Evolutionary conservation across 768 basidiomycete genomes (phyloP).

Genomic region (Calocera viscosa): DNA sequence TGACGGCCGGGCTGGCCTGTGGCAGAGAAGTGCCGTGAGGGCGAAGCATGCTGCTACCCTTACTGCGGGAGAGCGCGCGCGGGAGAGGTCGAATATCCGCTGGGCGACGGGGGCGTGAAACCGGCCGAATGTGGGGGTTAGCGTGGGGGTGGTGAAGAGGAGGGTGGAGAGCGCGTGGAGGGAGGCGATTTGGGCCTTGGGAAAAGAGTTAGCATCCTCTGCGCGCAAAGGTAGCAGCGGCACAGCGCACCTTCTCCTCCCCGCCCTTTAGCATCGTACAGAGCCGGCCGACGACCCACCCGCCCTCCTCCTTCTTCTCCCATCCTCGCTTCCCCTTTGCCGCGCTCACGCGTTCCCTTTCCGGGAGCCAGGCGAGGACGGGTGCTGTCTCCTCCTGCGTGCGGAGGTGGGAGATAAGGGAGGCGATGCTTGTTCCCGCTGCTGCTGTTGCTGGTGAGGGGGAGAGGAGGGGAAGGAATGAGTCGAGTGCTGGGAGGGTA

Average conservation of each 20-base stretch:
- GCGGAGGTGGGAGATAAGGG: not conserved
- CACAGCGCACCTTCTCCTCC: slow-evolving; percentile 40
- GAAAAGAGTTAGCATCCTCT: slow-evolving; percentile 42
- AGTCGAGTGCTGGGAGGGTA: slow-evolving; percentile 46
- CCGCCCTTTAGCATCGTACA: slow-evolving; percentile 36
- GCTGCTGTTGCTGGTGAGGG: slow-evolving; percentile 22
- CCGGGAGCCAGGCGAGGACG: slow-evolving; percentile 53
- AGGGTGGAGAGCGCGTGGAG: not conserved
- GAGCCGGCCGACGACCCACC: slow-evolving; percentile 48
- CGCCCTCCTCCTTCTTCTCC: slow-evolving; percentile 52
- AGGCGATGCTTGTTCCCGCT: not conserved
- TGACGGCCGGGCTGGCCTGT: not conserved
- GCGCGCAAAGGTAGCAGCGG: slow-evolving; percentile 29
- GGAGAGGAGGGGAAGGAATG: slow-evolving; percentile 53
- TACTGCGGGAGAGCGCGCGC: not conserved
- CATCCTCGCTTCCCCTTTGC: slow-evolving; percentile 53
- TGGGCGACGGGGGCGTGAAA: slow-evolving; percentile 1
- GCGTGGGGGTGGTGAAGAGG: not conserved
- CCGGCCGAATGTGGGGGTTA: not conserved
- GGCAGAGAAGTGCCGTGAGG: not conserved
- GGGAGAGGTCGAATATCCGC: not conserved
- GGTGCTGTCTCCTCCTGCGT: slow-evolving; percentile 10
- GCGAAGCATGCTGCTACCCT: slow-evolving; percentile 12
- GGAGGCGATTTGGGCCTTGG: not conserved
- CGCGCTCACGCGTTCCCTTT: slow-evolving; percentile 41